Conservation (phyloP, 106 monocot species). For the Dendrobium huoshanense region DNA sequence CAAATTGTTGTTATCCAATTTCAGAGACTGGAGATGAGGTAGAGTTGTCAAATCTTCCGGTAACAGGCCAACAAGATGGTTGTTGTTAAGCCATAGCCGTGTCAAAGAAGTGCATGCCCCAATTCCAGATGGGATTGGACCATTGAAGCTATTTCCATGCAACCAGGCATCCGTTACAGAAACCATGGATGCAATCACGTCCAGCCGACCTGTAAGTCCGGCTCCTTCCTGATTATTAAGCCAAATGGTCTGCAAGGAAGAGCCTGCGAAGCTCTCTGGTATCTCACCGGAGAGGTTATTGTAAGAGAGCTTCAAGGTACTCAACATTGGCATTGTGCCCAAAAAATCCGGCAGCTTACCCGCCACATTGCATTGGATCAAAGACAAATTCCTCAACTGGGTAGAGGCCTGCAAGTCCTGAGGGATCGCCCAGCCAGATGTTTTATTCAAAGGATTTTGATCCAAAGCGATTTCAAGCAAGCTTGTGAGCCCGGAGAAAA, state of each 20-base stretch:
- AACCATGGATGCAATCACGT: conserved; percentile 30
- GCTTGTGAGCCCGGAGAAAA: conserved; percentile 49
- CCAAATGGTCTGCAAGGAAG: conserved; percentile 31
- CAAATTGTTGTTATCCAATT: conserved; percentile 34
- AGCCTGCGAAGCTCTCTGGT: conserved; percentile 31
- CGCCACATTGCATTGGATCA: conserved; percentile 36
- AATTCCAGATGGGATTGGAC: conserved; percentile 30
- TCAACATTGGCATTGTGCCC: conserved; percentile 27
- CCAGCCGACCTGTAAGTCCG: conserved; percentile 37
- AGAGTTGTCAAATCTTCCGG: conserved; percentile 23
- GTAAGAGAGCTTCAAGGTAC: conserved; percentile 30
- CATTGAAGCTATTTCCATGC: conserved; percentile 53
- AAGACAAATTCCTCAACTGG: conserved; percentile 33
- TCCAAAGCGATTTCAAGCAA: conserved; percentile 43
- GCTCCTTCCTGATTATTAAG: conserved; percentile 43
- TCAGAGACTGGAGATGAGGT: conserved; percentile 20
- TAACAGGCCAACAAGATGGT: conserved; percentile 32
- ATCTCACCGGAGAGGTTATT: conserved; percentile 38
- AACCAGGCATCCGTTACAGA: conserved; percentile 34
- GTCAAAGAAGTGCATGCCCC: conserved; percentile 24
- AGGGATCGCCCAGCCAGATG: conserved; percentile 41
- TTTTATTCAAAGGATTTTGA: conserved; percentile 42
- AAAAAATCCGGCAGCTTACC: conserved; percentile 44
- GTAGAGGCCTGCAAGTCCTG: conserved; percentile 18
- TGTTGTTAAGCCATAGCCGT: conserved; percentile 36